These are phyloP conservation scores for Draba incana DNA, from an alignment of 345 rosid species.

Conservation along the genomic window DNA sequence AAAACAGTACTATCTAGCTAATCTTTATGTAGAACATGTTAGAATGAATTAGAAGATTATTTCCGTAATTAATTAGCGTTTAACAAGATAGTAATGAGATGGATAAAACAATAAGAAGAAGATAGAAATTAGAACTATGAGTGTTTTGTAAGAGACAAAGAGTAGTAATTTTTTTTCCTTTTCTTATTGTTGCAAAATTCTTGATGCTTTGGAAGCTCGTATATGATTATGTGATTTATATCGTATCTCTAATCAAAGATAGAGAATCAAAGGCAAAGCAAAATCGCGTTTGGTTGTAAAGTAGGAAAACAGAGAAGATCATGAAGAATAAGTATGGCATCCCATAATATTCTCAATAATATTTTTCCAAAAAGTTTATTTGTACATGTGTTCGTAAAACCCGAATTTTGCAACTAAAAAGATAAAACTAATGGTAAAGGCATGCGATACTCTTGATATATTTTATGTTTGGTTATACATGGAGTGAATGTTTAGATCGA, in stretches of 20 bases:
- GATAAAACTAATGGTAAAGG: no score
- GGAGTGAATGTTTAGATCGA: no score
- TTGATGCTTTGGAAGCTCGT: background rate
- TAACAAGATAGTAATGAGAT: background rate
- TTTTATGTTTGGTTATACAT: no score
- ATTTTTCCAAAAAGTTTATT: background rate
- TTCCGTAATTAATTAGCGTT: no score
- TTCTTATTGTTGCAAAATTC: background rate
- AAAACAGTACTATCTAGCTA: background rate
- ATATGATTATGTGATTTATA: no score
- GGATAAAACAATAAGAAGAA: background rate
- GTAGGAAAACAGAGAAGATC: constrained; percentile 24
- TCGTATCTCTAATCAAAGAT: background rate
- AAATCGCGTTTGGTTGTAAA: constrained; percentile 6
- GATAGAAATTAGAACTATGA: background rate
- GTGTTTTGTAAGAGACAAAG: background rate
- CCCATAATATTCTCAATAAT: constrained; percentile 20
- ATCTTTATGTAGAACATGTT: background rate
- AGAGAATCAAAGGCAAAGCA: constrained; percentile 23
- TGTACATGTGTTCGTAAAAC: constrained; percentile 5
- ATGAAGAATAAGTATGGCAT: constrained; percentile 20
- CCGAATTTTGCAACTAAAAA: no score
- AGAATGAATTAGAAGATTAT: background rate
- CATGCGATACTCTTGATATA: no score
- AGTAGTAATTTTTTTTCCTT: background rate